Base-by-base conservation (phyloP, 805 yeast genomes). In the Candida gorgasii region DNA sequence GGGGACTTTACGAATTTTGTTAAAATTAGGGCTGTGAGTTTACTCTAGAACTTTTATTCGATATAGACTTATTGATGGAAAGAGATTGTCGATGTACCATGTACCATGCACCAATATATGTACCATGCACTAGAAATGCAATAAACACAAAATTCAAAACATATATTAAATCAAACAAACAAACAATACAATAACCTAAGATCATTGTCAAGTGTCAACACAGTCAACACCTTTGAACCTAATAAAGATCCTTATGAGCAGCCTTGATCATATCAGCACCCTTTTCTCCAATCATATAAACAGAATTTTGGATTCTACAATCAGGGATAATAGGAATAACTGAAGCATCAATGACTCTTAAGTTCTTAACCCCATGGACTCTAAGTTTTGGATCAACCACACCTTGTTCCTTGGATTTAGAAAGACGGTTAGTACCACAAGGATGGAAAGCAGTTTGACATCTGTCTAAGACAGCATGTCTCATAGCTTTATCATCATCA, bases 391-490 rank as follows among this genome's bases (percentile, higher is more conserved):
- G 55, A 40, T 58, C 62, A 12, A 60, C 64, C 8, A 58, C 62
- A 46, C 60, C 63, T 42, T 43, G 46, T n/a, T 18, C 31, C n/a
- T 32, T 43, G 15, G 33, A 20, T 40, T 38, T 43, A 14, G 46
- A 51, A 42, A 54, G 48, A 37, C 55, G 54, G 40, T 48, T 45
- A 19, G 65, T 60, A 37, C 65, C 65, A 24, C 63, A 58, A 23
- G 63, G 63, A 40, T 60, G 65, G 56, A 58, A 60, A 12, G 61
- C 60, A 15, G 65, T 60, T 40, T 60, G 63, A 17, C 58, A 57
- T 33, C 60, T 53, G 37, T 58, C 57, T 29, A 60, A 50, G 20
- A 60, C 62, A 29, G 58, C 58, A 37, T 51, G 46, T 48, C 53
- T 56, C 59, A 59, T 54, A 40, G 55, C 59, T 41, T 55, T 53